Conservation (phyloP, 2,329 filamentous ascomycete species). For the Cryphonectria radicalis region DNA sequence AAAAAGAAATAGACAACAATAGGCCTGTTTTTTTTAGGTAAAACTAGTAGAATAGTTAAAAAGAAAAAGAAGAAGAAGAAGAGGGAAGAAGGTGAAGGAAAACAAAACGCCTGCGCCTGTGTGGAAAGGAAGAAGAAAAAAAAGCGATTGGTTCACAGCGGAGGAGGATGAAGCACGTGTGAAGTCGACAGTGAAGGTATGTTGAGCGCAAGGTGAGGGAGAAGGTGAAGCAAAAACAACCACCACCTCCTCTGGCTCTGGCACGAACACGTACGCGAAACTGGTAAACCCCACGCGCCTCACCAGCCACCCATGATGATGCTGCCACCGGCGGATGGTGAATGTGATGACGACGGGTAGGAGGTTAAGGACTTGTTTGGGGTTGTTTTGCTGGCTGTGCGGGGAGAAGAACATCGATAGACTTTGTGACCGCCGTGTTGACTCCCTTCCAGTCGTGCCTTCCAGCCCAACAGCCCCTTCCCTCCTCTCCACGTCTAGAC, state of each 20-base stretch:
- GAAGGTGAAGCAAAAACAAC: background rate
- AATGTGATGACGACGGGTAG: background rate
- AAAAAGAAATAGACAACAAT: background rate
- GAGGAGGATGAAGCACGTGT: background rate
- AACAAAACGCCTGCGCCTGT: background rate
- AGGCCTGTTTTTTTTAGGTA: background rate
- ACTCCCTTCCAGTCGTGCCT: constrained; percentile 16
- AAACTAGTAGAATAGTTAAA: background rate
- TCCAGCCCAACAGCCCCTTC: background rate
- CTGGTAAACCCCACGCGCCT: background rate
- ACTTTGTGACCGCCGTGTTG: background rate
- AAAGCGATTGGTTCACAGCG: background rate
- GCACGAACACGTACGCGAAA: background rate
- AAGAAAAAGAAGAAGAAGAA: background rate
- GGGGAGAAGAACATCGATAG: background rate
- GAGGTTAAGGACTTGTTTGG: background rate
- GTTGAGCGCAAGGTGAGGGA: background rate
- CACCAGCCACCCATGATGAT: constrained; percentile 2
- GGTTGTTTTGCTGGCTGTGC: background rate
- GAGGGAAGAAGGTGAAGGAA: background rate
- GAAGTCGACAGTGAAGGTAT: background rate
- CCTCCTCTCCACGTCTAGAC: background rate
- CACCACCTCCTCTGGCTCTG: background rate
- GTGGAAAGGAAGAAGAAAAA: too few relatives aligned
- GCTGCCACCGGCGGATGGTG: background rate